Base-by-base conservation (phyloP, 805 yeast genomes). In the Lipomyces mesembrius region DNA sequence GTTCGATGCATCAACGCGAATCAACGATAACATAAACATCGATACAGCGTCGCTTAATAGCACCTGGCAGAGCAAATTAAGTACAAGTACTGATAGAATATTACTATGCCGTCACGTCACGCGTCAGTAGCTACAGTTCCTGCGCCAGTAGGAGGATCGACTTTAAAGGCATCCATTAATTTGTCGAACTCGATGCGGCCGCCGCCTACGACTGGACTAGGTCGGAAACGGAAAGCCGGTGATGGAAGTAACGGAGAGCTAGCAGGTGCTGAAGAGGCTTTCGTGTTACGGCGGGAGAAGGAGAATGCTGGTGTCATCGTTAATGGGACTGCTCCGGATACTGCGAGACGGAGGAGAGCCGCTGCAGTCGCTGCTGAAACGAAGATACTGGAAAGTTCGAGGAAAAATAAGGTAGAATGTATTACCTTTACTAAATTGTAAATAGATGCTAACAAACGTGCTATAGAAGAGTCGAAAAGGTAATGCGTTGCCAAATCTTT, bases 361-460 rank as follows among this genome's bases (percentile, higher is more conserved):
- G 71, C 71, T 7, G 71, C 71, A 14, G 71, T 68, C 20, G 67
- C 57, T 17, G 71, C 71, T 6, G 71, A 68, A 27, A 35, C 67
- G n/a, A 62, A 61, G 58, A 68, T 68, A 35, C 37, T 37, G 55
- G 70, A 68, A 61, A 68, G 69, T 46, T 52, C 71, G 7, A 49
- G 67, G 61, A 63, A 60, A 35, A 12, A 64, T 20, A 54, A 52
- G 60, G 63, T 60, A 34, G 8, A 52, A 27, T 53, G 9, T n/a
- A 14, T 29, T 9, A 4, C 6, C 39, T 52, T 29, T 52, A 20
- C 60, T 37, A 56, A 56, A 17, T 3, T 56, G 34, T 56, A 14
- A 27, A 20, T 14, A 3, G 9, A 29, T 20, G 37, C 25, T 29
- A 25, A 32, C 34, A 7, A 7, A 17, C 7, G 20, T n/a, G 34